Evolutionary conservation across 441 rosid species (phyloP).

Genomic region (Mallotus japonicus): DNA sequence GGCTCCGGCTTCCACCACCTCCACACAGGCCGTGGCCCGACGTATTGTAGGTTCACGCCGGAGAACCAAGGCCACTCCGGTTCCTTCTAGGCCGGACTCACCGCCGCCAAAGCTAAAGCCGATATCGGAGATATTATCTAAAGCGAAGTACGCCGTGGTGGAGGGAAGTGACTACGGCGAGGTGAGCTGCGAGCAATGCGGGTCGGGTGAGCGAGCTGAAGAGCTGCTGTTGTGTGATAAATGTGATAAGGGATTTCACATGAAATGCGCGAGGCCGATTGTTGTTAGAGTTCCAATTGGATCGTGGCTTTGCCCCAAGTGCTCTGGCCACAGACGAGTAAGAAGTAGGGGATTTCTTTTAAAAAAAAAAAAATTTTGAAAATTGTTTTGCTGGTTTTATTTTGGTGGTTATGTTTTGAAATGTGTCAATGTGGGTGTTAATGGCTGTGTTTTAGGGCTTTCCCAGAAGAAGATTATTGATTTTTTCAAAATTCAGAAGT

Average conservation of each 20-base stretch:
- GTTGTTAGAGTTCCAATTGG: slow-evolving; percentile 78
- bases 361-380: neutral
- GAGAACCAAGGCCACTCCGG: slow-evolving; percentile 46
- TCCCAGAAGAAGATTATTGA: slow-evolving; percentile 84
- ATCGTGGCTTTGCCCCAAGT: slow-evolving; percentile 72
- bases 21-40: slow-evolving; percentile 29
- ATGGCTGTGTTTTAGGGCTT: slow-evolving; percentile 41
- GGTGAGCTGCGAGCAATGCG: slow-evolving; percentile 68
- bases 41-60: slow-evolving; percentile 37
- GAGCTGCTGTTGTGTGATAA: slow-evolving; percentile 79
- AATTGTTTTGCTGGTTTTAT: neutral
- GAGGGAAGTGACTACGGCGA: slow-evolving; percentile 48
- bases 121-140: slow-evolving; percentile 55
- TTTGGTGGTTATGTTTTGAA: slow-evolving; percentile 1
- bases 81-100: slow-evolving; percentile 41
- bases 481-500: slow-evolving; percentile 73
- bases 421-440: slow-evolving; percentile 26
- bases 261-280: slow-evolving; percentile 83
- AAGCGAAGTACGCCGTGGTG: slow-evolving; percentile 45
- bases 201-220: slow-evolving; percentile 57
- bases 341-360: slow-evolving; percentile 58
- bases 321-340: slow-evolving; percentile 71
- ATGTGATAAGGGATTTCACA: slow-evolving; percentile 83
- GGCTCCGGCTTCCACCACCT: slow-evolving; percentile 40
- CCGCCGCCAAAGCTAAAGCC: slow-evolving; percentile 51